A percentile compares a stretch with the other conserved stretches of the same genome.
Conservation (phyloP, 805 yeast species). For the Peterozyma toletana region DNA sequence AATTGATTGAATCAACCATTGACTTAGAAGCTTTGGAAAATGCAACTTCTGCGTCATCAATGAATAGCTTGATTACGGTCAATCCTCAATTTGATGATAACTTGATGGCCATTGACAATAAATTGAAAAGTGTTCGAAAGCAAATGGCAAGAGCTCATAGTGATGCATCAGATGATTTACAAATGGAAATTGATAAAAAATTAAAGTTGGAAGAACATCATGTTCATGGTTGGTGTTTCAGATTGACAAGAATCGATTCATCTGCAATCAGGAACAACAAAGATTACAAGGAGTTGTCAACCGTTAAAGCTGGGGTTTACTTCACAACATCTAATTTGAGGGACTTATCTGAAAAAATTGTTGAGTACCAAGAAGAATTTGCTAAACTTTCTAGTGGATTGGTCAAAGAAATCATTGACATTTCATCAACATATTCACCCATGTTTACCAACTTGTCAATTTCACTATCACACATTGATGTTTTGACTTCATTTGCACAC, state of each 20-base stretch:
- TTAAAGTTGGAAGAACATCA: conserved; percentile 84
- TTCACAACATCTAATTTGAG: conserved; percentile 71
- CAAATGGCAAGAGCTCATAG: conserved; percentile 56
- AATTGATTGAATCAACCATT: conserved; percentile 86
- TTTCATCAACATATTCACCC: conserved; percentile 75
- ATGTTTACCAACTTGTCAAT: conserved; percentile 64
- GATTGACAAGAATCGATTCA: conserved; percentile 88
- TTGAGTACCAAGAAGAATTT: conserved; percentile 57
- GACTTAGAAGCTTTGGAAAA: conserved; percentile 78
- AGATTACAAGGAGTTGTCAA: conserved; percentile 71
- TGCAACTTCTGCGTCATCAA: conserved; percentile 45
- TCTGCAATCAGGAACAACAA: conserved; percentile 59
- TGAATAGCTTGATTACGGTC: conserved; percentile 48
- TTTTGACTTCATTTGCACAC: conserved; percentile 78
- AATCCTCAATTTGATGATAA: conserved; percentile 86
- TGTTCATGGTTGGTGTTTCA: conserved; percentile 89
- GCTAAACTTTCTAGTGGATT: conserved; percentile 68
- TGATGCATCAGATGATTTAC: conserved; percentile 64
- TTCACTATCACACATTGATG: conserved; percentile 71
- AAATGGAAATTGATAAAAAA: conserved; percentile 80
- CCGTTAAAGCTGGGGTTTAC: conserved; percentile 92
- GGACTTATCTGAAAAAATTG: conserved; percentile 50
- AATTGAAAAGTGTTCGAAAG: conserved; percentile 45
- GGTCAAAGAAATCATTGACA: conserved; percentile 75
- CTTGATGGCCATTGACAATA: conserved; percentile 49